These are phyloP conservation scores for Quercus glauca DNA, from an alignment of 306 rosid species.

Conservation along the genomic window DNA sequence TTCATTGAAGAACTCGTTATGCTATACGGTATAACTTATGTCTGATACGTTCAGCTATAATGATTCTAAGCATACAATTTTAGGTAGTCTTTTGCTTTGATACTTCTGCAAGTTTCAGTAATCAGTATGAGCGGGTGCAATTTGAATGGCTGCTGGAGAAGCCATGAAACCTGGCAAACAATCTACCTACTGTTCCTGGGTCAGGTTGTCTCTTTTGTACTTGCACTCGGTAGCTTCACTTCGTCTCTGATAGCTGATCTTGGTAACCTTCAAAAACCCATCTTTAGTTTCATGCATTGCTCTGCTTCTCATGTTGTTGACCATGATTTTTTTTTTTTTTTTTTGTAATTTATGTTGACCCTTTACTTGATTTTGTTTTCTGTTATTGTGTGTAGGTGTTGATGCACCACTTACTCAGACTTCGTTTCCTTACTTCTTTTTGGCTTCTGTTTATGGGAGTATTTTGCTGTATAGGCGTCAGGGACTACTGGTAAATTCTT, in stretches of 20 bases:
- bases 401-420: slow-evolving; percentile 59
- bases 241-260: slow-evolving; percentile 52
- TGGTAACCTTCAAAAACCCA: slow-evolving; percentile 29
- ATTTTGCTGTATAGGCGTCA: slow-evolving; percentile 52
- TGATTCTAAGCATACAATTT: not conserved
- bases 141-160: slow-evolving; percentile 26
- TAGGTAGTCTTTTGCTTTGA: not conserved
- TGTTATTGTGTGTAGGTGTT: slow-evolving; percentile 40
- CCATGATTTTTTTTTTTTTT: no score
- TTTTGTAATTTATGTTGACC: not conserved
- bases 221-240: slow-evolving; percentile 54
- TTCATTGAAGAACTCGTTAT: not conserved
- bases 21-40: no score
- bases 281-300: not conserved
- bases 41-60: not conserved
- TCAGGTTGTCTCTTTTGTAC: slow-evolving; percentile 47
- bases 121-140: slow-evolving; percentile 27
- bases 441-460: slow-evolving; percentile 61
- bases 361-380: not conserved
- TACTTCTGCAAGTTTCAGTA: not conserved
- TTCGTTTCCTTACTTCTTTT: slow-evolving; percentile 33
- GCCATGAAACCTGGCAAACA: slow-evolving; percentile 18
- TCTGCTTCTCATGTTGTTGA: no score
- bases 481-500: slow-evolving; percentile 32
- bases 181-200: slow-evolving; percentile 45